Conservation (phyloP, 306 rosid genomes). For the Mimosa bimucronata region DNA sequence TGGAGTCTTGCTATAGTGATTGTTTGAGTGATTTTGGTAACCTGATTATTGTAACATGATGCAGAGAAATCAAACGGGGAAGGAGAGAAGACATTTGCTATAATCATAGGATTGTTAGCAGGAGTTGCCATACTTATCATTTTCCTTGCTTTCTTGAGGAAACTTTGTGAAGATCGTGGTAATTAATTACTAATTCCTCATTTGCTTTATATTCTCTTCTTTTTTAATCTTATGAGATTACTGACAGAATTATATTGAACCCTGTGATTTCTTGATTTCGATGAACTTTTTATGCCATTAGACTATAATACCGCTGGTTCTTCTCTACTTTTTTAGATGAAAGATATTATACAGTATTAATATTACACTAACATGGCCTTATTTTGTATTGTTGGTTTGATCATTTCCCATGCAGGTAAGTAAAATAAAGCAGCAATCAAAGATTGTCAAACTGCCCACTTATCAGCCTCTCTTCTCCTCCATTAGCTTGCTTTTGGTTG, state of each 20-base stretch:
- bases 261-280: too few relatives aligned
- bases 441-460: constrained; percentile 30
- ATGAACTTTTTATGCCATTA: too few relatives aligned
- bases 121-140: constrained; percentile 82
- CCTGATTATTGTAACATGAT: not conserved
- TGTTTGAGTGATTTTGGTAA: not conserved
- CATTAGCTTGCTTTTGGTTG: constrained; percentile 45
- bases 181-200: constrained; percentile 4
- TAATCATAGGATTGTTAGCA: constrained; percentile 84
- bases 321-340: not conserved
- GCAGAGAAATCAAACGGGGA: constrained; percentile 61
- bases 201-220: not conserved
- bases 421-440: constrained; percentile 33
- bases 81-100: constrained; percentile 90
- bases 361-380: not conserved
- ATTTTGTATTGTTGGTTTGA: not conserved
- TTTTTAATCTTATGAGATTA: not conserved
- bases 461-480: constrained; percentile 36
- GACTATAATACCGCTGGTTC: not conserved
- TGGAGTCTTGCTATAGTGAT: too few relatives aligned
- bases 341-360: not conserved
- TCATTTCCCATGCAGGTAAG: constrained; percentile 68
- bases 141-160: constrained; percentile 72
- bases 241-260: too few relatives aligned
- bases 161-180: constrained; percentile 62